phyloP scores from a whole-genome alignment of 441 rosid genomes.

The Erodium moschatum region DNA sequence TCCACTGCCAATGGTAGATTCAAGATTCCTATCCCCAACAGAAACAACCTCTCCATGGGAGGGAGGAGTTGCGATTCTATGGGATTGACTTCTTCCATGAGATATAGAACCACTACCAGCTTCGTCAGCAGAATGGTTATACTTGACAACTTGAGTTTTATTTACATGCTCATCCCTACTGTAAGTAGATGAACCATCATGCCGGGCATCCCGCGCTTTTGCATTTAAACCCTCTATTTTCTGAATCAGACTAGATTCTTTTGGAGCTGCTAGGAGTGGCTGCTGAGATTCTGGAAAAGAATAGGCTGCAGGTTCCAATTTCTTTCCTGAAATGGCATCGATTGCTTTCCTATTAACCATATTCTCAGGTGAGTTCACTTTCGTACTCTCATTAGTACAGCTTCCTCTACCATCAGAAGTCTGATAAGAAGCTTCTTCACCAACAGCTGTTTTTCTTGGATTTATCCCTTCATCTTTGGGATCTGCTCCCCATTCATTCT shows the following conservation, averaged over 20 bases:
- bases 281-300: slow-evolving; percentile 23
- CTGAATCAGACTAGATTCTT: slow-evolving; percentile 62
- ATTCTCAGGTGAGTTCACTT: slow-evolving; percentile 32
- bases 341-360: slow-evolving; percentile 26
- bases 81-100: slow-evolving; percentile 28
- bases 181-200: slow-evolving; percentile 13
- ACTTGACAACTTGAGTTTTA: slow-evolving; percentile 20
- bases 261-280: slow-evolving; percentile 23
- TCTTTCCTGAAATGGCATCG: slow-evolving; percentile 30
- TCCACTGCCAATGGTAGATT: slow-evolving; percentile 30
- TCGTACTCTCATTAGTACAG: slow-evolving; percentile 20
- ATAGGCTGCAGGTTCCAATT: slow-evolving; percentile 26
- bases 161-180: slow-evolving; percentile 15
- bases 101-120: slow-evolving; percentile 27
- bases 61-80: slow-evolving; percentile 26
- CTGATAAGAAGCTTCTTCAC: not conserved
- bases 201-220: slow-evolving; percentile 23
- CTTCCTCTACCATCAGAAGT: slow-evolving; percentile 27
- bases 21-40: slow-evolving; percentile 34
- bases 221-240: slow-evolving; percentile 66
- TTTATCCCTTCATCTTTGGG: slow-evolving; percentile 28
- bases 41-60: slow-evolving; percentile 30
- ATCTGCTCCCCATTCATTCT: slow-evolving; percentile 43
- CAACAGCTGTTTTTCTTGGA: slow-evolving; percentile 23
- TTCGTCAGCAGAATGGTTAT: slow-evolving; percentile 29